Base-by-base conservation (phyloP, 2,329 filamentous ascomycete species). In the Cytospora piceicola region DNA sequence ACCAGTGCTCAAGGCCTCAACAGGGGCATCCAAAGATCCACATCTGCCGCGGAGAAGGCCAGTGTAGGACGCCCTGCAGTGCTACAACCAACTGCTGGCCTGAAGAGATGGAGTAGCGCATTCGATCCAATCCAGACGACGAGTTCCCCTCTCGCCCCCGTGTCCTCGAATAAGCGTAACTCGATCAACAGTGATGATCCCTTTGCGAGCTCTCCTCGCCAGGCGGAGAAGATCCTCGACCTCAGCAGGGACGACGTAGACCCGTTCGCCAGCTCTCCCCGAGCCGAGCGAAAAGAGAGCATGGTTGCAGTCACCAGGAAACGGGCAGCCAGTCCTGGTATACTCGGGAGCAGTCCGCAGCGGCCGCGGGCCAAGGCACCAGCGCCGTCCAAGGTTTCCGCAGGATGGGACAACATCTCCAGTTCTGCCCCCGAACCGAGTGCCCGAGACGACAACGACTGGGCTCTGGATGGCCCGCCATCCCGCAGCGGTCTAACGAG, bases 391-490 rank as follows among this genome's bases (percentile, higher is more conserved):
- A 76, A 69, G 55, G 64, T 70, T 24, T 70, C 73, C 5, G 72
- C 71, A 3, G 73, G 74, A 0, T 83, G 81, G 81, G 82, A 84
- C 70, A 82, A 81, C 0, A 85, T 85, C 59, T 85, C 83, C 0
- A 85, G 83, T 71, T 85, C 82, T 1, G 82, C 82, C 4, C 83
- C 82, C 0, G 79, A 83, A 55, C 64, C 65, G 3, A 70, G 67
- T 3, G 66, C 63, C 39, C 1, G 59, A 56, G 64, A 71, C 9
- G 65, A 72, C 14, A 63, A 71, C 14, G 64, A 72, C 15, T 67
- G 58, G 54, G 39, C 22, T 11, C 17, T 49, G 42, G 55, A 62
- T n/a, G 2, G 15, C 1, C 58, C 51, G 20, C 29, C 39, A 8
- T 52, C 58, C 14, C 63, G 63, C 8, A 46, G 30, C 8, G 15